phyloP scores from a whole-genome alignment of 1,139 yeast genomes.

The Suhomyces taliae region DNA sequence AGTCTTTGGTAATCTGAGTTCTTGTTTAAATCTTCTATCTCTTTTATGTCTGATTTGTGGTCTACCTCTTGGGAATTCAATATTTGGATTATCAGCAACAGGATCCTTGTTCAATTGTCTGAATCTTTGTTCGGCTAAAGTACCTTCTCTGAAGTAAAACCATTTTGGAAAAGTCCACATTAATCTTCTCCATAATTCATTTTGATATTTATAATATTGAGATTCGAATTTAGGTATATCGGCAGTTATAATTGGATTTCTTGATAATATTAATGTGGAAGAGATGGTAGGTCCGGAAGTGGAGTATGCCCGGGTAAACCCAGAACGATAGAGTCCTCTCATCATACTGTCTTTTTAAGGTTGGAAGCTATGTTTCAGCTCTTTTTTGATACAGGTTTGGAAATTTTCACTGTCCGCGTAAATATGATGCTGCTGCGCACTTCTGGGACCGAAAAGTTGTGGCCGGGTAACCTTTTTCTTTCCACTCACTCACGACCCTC shows the following conservation, averaged over 20 bases:
- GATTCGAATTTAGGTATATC: slow-evolving; percentile 71
- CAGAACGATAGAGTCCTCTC: slow-evolving; percentile 11
- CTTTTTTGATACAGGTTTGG: slow-evolving; percentile 5
- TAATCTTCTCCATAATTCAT: slow-evolving; percentile 80
- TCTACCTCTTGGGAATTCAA: slow-evolving; percentile 76
- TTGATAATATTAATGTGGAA: slow-evolving; percentile 61
- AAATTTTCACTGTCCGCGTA: slow-evolving; percentile 13
- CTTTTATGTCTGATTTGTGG: slow-evolving; percentile 88
- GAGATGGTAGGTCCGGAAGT: slow-evolving; percentile 11
- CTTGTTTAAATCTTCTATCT: slow-evolving; percentile 84
- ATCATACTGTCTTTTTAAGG: slow-evolving; percentile 4
- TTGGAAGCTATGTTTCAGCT: neutral
- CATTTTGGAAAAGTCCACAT: slow-evolving; percentile 98
- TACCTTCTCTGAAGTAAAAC: slow-evolving; percentile 88
- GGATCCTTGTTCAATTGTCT: slow-evolving; percentile 77
- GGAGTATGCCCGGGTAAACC: slow-evolving; percentile 12
- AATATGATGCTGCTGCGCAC: slow-evolving; percentile 1
- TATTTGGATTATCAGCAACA: slow-evolving; percentile 66
- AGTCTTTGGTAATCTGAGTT: slow-evolving; percentile 64
- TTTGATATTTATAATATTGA: slow-evolving; percentile 79
- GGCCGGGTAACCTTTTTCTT: slow-evolving; percentile 8
- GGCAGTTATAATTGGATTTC: slow-evolving; percentile 82
- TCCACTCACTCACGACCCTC: neutral
- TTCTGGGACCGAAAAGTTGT: neutral
- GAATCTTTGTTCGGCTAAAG: slow-evolving; percentile 82